These are phyloP conservation scores for Populus euphratica DNA, from an alignment of 345 rosid species.

Conservation along the genomic window DNA sequence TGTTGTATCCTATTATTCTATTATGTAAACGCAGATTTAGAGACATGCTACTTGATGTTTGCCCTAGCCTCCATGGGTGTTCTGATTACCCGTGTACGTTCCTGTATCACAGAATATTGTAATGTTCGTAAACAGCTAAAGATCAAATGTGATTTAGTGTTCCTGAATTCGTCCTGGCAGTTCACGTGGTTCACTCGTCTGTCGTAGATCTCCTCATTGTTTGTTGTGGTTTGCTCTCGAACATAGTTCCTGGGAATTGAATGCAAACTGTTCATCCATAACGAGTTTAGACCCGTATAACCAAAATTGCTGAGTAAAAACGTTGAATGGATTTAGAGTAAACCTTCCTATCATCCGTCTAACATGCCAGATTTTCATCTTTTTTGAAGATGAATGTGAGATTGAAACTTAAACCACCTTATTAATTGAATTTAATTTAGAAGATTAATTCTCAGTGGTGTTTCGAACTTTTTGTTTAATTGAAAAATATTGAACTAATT, in stretches of 20 bases:
- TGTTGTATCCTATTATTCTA: slow-evolving; percentile 16
- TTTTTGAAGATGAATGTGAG: background rate
- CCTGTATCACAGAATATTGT: slow-evolving; percentile 7
- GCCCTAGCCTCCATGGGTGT: slow-evolving; percentile 7
- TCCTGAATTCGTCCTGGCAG: background rate
- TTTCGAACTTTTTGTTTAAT: too few species aligned
- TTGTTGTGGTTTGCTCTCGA: background rate
- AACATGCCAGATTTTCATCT: background rate
- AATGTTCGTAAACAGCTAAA: background rate
- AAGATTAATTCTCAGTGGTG: background rate
- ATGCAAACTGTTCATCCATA: background rate
- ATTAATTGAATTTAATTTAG: background rate
- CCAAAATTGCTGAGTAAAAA: background rate
- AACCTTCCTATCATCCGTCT: background rate
- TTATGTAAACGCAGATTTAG: slow-evolving; percentile 37
- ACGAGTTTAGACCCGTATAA: background rate
- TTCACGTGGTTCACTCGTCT: background rate
- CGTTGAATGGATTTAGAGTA: background rate
- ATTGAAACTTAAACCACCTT: background rate
- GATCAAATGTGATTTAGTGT: slow-evolving; percentile 7
- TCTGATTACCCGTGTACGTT: background rate
- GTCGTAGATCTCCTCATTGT: background rate
- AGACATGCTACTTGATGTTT: slow-evolving; percentile 7
- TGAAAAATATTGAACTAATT: too few species aligned
- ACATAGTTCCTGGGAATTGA: background rate